Evolutionary conservation across 2,329 filamentous ascomycete species (phyloP).

Genomic region (Aspergillus persii): DNA sequence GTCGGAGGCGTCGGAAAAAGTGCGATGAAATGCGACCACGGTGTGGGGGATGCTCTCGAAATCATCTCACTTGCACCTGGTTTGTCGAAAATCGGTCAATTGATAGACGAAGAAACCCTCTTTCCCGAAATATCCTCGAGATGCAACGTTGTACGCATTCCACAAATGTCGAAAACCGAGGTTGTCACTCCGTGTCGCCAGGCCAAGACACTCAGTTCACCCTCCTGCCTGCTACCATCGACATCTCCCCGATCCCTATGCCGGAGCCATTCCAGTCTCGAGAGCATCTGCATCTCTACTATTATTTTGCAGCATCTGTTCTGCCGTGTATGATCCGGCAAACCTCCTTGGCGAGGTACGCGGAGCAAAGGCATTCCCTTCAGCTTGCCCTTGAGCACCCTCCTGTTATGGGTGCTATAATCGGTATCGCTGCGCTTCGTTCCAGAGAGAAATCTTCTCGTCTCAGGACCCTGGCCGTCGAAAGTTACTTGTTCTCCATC

Average conservation of each 20-base stretch:
- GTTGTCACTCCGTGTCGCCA: neutral
- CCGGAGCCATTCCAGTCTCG: constrained; percentile 12
- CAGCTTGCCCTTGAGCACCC: constrained; percentile 14
- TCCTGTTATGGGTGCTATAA: constrained; percentile 16
- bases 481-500: constrained; percentile 14
- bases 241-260: constrained; percentile 3
- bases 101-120: neutral
- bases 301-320: constrained; percentile 11
- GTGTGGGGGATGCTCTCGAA: constrained; percentile 14
- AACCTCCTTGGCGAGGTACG: constrained; percentile 8
- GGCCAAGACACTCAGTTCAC: neutral
- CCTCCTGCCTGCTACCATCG: neutral
- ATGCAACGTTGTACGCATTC: neutral
- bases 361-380: constrained; percentile 14
- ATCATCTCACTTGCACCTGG: constrained; percentile 8
- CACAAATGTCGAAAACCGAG: neutral
- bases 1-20: constrained; percentile 17
- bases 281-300: constrained; percentile 12
- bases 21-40: constrained; percentile 16
- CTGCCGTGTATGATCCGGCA: constrained; percentile 13
- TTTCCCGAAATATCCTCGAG: neutral
- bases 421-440: constrained; percentile 15
- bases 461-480: constrained; percentile 5
- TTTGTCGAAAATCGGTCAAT: neutral
- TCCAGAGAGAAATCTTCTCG: neutral